These are phyloP conservation scores for Talaromyces liani DNA, from an alignment of 495 filamentous ascomycete species.

Conservation along the genomic window DNA sequence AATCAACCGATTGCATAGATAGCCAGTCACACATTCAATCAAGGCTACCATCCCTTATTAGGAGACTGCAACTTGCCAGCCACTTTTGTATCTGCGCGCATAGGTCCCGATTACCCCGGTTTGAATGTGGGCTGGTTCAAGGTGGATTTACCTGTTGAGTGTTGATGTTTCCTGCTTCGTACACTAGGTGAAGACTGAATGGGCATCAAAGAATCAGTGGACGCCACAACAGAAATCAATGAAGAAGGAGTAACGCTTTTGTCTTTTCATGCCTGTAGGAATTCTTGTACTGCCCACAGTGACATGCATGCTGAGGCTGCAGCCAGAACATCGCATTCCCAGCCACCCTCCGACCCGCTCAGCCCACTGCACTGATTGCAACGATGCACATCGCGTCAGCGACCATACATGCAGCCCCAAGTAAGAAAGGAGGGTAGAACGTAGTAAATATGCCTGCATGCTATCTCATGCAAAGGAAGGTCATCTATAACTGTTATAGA, in stretches of 20 bases:
- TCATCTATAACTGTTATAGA: background rate
- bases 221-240: background rate
- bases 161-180: background rate
- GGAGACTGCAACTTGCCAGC: background rate
- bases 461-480: background rate
- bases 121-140: background rate
- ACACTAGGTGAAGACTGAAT: background rate
- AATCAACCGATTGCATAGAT: background rate
- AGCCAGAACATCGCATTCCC: background rate
- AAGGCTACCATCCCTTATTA: background rate
- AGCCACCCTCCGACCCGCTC: background rate
- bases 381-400: background rate
- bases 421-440: background rate
- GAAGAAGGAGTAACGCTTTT: background rate
- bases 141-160: too few species aligned
- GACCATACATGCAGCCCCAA: background rate
- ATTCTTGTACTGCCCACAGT: background rate
- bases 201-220: background rate
- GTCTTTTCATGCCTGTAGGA: background rate
- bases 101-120: background rate
- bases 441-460: background rate
- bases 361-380: background rate
- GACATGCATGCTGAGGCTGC: background rate
- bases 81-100: background rate
- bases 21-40: background rate